Evolutionary conservation across 169 alveolate species (phyloP).

Genomic region (Neospora caninum): DNA sequence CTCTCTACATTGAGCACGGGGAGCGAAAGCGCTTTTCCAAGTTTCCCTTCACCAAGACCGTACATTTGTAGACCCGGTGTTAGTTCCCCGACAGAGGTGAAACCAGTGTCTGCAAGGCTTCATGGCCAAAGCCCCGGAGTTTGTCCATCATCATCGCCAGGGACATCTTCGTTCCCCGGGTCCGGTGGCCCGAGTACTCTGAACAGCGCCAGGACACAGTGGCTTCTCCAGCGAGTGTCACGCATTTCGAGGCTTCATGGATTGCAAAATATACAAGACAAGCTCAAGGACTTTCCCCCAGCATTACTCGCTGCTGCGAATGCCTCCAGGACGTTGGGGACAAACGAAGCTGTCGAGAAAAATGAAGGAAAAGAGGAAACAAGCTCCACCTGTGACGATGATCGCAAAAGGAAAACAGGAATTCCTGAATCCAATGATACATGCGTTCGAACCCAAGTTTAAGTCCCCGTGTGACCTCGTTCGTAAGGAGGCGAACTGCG

Average conservation of each 20-base stretch:
- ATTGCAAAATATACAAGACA: constrained; percentile 19
- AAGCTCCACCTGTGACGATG: not conserved
- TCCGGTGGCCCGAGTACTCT: constrained; percentile 10
- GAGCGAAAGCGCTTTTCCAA: not conserved
- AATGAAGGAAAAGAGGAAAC: not conserved
- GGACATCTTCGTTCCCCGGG: not conserved
- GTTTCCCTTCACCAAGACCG: not conserved
- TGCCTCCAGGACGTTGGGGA: not conserved
- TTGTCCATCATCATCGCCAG: not conserved
- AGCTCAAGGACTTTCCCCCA: constrained; percentile 24
- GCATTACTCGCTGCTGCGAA: constrained; percentile 29
- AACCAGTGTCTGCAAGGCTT: not conserved
- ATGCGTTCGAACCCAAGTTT: not conserved
- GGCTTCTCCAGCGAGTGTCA: constrained; percentile 42
- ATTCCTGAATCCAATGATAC: not conserved
- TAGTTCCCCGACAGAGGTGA: not conserved
- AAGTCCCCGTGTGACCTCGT: too few relatives aligned
- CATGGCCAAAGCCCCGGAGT: not conserved
- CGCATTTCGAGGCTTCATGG: constrained; percentile 47
- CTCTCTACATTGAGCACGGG: not conserved
- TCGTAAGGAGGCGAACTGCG: too few relatives aligned
- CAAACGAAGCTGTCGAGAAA: not conserved
- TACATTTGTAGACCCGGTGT: constrained; percentile 5
- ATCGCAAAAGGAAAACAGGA: not conserved
- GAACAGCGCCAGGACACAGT: constrained; percentile 45